phyloP scores from a whole-genome alignment of 2,329 filamentous ascomycete genomes.

The Fusarium sp. region DNA sequence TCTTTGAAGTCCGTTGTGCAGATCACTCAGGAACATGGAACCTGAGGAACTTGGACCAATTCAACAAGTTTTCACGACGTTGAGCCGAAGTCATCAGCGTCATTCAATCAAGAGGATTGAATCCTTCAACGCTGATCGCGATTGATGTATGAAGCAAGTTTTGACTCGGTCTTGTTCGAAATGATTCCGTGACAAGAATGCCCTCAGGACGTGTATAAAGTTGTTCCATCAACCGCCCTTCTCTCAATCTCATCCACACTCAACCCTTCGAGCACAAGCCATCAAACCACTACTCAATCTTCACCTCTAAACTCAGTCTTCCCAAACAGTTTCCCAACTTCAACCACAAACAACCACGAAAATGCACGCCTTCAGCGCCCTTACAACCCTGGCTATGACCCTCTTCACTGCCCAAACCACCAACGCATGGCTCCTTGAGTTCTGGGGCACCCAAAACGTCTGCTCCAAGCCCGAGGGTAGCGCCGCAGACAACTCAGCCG shows the following conservation, averaged over 20 bases:
- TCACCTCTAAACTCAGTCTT: neutral
- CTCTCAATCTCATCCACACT: neutral
- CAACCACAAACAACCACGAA: neutral
- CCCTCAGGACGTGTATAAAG: neutral
- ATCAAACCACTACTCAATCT: neutral
- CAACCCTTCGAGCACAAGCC: neutral
- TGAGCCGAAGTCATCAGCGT: neutral
- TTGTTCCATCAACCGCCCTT: neutral
- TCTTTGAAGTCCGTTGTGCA: neutral
- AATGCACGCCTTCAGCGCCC: conserved; percentile 19
- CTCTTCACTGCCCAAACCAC: conserved; percentile 19
- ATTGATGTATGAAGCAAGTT: neutral
- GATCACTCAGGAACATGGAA: neutral
- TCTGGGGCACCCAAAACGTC: conserved; percentile 26
- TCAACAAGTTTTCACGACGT: neutral
- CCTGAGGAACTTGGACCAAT: neutral
- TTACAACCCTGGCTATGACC: conserved; percentile 9
- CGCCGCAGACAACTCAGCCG: conserved; percentile 10
- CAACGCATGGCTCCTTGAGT: conserved; percentile 26
- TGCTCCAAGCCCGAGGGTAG: conserved; percentile 12
- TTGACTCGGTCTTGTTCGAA: too few relatives aligned
- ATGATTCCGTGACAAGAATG: neutral
- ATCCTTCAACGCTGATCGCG: neutral
- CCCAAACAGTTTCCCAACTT: neutral
- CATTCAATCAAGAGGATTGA: neutral